Base-by-base conservation (phyloP, 495 filamentous ascomycete species). In the Xylaria castorea region DNA sequence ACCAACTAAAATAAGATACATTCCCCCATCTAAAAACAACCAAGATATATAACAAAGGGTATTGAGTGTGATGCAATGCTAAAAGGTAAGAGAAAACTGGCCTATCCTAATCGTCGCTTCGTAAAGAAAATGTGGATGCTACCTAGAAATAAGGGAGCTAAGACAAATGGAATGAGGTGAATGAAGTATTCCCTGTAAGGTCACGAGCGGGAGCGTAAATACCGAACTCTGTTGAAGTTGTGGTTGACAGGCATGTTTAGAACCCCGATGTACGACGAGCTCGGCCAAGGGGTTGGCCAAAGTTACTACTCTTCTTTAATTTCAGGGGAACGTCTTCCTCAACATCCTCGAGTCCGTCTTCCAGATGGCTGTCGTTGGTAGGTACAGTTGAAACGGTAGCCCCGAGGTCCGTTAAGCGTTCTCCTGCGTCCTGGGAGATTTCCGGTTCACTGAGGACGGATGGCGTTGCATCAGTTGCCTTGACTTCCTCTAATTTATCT, bases 221-320 rank as follows among this genome's bases (percentile, higher is more conserved):
- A 20, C 7, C 34, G 14, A 22, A 18, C 22, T 30, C 22, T 40
- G 18, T 40, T 11, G 27, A 12, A n/a, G 36, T 34, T 22, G 11
- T 30, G 4, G 22, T 40, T 44, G 36, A 9, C 7, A 27, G 30
- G 1, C 20, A 22, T 30, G 34, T 50, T 69, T 20, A 72, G 36
- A 67, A 71, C 12, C 40, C 64, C 18, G 58, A 53, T 34, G 53
- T 50, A 38, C 72, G 76, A 5, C 75, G 63, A 55, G 74, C 58
- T 25, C 78, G 71, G 6, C 78, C 78, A 11, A 78, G 66, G 64
- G 78, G 78, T 42, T 66, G 71, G 25, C 90, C 90, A 81, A 92
- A 92, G 77, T 92, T 92, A 61, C 81, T 88, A n/a, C 85, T 85
- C 20, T 80, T 81, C 69, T 84, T 90, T 73, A 92, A 81, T 77